These are phyloP conservation scores for Ustilaginoidea virens DNA, from an alignment of 2,329 filamentous ascomycete genomes.

Conservation along the genomic window DNA sequence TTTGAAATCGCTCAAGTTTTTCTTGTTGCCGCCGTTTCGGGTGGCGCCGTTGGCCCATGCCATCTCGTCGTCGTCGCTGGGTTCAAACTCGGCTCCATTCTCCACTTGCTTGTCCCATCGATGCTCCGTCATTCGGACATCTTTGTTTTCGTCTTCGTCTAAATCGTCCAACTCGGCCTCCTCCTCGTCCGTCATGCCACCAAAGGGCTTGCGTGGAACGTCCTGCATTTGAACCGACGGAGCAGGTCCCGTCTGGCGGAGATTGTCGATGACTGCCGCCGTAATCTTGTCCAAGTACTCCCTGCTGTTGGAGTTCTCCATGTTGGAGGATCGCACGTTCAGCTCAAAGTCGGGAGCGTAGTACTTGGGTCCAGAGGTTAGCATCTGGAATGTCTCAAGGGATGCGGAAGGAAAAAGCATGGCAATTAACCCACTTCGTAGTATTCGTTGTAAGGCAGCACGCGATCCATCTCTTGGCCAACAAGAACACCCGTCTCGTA, in stretches of 20 bases:
- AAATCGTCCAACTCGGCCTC: slow-evolving; percentile 50
- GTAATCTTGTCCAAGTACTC: slow-evolving; percentile 75
- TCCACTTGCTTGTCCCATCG: slow-evolving; percentile 67
- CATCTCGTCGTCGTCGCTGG: slow-evolving; percentile 82
- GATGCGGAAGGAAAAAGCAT: not conserved
- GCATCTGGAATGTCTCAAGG: slow-evolving; percentile 8
- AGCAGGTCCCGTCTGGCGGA: slow-evolving; percentile 70
- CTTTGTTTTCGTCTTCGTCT: slow-evolving; percentile 77
- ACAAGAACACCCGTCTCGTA: slow-evolving; percentile 89
- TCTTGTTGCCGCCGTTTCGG: slow-evolving; percentile 29
- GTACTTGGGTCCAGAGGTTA: slow-evolving; percentile 50
- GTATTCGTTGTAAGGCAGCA: slow-evolving; percentile 94
- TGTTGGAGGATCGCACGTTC: slow-evolving; percentile 75
- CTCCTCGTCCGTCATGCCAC: slow-evolving; percentile 49
- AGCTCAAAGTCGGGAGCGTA: slow-evolving; percentile 85
- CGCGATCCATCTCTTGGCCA: slow-evolving; percentile 62
- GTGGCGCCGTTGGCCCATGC: slow-evolving; percentile 57
- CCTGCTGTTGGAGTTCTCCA: slow-evolving; percentile 79
- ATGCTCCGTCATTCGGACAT: slow-evolving; percentile 66
- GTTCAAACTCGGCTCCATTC: slow-evolving; percentile 67
- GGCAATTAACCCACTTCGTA: slow-evolving; percentile 57
- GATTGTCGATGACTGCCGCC: slow-evolving; percentile 67
- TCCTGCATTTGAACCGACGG: slow-evolving; percentile 89
- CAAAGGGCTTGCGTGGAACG: slow-evolving; percentile 45
- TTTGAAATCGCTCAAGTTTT: slow-evolving; percentile 35